Base-by-base conservation (phyloP, 352 stramenopile species). In the Globisporangium uncinulatum region DNA sequence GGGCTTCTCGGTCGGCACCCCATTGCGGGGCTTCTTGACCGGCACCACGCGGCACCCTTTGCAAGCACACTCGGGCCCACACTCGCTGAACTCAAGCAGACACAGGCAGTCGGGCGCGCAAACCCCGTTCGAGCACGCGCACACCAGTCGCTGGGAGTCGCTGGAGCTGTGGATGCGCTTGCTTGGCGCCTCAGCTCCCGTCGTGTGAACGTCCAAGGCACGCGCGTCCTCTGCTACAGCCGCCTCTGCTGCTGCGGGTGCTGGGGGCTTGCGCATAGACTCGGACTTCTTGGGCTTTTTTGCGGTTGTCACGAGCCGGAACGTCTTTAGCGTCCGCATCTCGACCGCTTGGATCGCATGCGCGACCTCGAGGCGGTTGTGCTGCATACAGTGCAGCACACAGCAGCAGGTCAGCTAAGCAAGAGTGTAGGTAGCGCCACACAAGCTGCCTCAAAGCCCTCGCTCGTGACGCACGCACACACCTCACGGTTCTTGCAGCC, bases 401-500 rank as follows among this genome's bases (percentile, higher is more conserved):
- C 14, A 34, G 13, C 20, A 32, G 24, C 14, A 24, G 45, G 34
- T 21, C 8, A 29, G 39, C 15, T 50, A 13, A 14, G 11, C 8
- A 29, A 29, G 24, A 29, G 24, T 29, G 24, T 29, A 1, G 24
- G 24, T 29, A 29, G 24, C 24, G 24, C 24, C 24, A 29, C 24
- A 29, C 24, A 29, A 29, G 24, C 24, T 29, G 24, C 24, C 24
- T 29, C 24, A 29, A 29, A 29, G n/a, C n/a, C n/a, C n/a, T n/a
- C n/a, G n/a, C n/a, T n/a, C n/a, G n/a, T n/a, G n/a, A n/a, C n/a
- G n/a, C n/a, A n/a, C 24, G 24, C 1, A 36, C 54, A 36, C 51
- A 74, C 71, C 46, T 76, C 61, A 45, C 74, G 76, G 66, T 94
- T 94, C 61, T 83, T 87, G 65, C 84, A 94, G 58, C 69, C 67